phyloP scores from a whole-genome alignment of 345 rosid species.

The Garcia nutans region DNA sequence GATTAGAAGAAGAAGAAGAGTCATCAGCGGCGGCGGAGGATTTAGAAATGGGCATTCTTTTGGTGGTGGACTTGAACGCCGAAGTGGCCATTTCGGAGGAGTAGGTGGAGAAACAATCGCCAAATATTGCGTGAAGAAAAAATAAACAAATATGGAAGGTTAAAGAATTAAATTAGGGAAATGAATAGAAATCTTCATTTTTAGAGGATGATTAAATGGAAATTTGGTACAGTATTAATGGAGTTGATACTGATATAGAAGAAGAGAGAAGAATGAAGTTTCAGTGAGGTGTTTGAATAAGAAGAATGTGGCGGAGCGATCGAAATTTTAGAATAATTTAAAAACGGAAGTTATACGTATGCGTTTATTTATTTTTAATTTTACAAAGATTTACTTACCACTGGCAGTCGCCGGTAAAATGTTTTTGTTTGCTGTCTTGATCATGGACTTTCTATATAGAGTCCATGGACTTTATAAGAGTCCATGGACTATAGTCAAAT shows the following conservation, averaged over 20 bases:
- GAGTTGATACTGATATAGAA: background rate
- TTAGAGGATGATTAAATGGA: background rate
- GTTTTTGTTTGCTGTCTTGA: too few species aligned
- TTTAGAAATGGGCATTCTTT: conserved; percentile 42
- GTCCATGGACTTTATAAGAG: too few species aligned
- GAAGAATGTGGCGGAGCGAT: conserved; percentile 22
- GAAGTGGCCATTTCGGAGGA: conserved; percentile 62
- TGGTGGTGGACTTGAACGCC: conserved; percentile 63
- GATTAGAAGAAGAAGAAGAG: conserved; percentile 43
- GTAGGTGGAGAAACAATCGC: background rate
- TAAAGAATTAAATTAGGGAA: background rate
- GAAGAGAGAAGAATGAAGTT: background rate
- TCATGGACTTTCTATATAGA: too few species aligned
- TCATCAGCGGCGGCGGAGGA: conserved; percentile 41
- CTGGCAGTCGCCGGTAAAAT: background rate
- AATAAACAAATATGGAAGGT: background rate
- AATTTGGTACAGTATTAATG: background rate
- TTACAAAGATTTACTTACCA: background rate
- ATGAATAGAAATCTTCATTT: background rate
- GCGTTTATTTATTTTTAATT: background rate
- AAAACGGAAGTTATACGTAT: background rate
- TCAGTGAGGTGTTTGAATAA: background rate
- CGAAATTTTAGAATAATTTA: conserved; percentile 6
- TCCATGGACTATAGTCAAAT: too few species aligned
- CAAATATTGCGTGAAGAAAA: background rate